Evolutionary conservation across 768 basidiomycete genomes (phyloP).

Genomic region (Auricularia cornea): DNA sequence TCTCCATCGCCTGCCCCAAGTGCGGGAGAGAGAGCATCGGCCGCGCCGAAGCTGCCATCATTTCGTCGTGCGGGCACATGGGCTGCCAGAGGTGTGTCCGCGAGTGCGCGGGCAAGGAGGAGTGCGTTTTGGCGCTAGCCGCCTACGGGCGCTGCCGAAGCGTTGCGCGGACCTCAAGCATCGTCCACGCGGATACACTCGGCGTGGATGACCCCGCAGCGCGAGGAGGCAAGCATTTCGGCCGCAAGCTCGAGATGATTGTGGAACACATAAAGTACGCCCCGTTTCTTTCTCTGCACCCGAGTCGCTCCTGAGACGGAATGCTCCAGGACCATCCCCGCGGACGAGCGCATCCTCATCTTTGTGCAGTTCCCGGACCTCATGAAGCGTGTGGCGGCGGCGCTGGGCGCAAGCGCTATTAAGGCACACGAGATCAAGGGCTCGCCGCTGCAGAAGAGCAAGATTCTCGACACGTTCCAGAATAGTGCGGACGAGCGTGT

Average conservation of each 20-base stretch:
- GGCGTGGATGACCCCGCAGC: constrained; percentile 71
- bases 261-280: constrained; percentile 68
- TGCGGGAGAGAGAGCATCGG: constrained; percentile 51
- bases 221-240: constrained; percentile 72
- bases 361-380: constrained; percentile 97
- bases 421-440: constrained; percentile 77
- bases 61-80: constrained; percentile 89
- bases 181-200: constrained; percentile 71
- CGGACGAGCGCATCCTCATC: constrained; percentile 75
- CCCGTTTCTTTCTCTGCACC: constrained; percentile 14
- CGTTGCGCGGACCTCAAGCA: constrained; percentile 62
- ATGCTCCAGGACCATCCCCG: too few relatives aligned
- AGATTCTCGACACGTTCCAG: constrained; percentile 81
- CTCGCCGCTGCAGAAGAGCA: constrained; percentile 66
- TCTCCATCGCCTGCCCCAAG: constrained; percentile 53
- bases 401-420: constrained; percentile 62
- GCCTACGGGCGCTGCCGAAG: too few relatives aligned
- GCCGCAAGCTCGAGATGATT: constrained; percentile 73
- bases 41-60: constrained; percentile 64
- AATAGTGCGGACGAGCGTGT: constrained; percentile 62
- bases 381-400: constrained; percentile 83
- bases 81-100: constrained; percentile 73
- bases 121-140: too few relatives aligned
- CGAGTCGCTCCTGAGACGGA: constrained; percentile 38
- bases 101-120: constrained; percentile 63